Conservation (phyloP, 2,329 filamentous ascomycete genomes). For the Monosporascus sp. region DNA sequence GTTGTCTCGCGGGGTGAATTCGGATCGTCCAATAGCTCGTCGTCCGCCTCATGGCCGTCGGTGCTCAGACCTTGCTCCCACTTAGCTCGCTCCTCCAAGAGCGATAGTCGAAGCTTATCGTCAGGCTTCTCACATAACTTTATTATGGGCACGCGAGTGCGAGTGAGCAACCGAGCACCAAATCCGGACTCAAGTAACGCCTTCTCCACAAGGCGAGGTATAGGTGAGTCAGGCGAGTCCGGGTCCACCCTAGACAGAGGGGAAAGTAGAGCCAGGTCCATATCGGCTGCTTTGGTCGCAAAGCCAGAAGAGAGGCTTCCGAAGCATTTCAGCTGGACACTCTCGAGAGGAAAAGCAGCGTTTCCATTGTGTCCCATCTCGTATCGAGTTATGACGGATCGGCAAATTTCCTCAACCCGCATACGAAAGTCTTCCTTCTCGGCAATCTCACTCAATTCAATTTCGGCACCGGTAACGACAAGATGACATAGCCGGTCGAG, state of each 20-base stretch:
- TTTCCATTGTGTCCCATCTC: constrained; percentile 38
- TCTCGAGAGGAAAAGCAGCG: constrained; percentile 43
- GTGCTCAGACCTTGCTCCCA: constrained; percentile 59
- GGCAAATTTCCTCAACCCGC: constrained; percentile 60
- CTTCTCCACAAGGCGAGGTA: constrained; percentile 72
- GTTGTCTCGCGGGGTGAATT: constrained; percentile 5
- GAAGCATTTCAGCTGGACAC: constrained; percentile 69
- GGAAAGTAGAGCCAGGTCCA: constrained; percentile 78
- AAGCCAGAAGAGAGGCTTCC: constrained; percentile 82
- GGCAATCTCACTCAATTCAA: constrained; percentile 55
- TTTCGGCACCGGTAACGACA: constrained; percentile 56
- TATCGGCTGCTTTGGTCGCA: constrained; percentile 80
- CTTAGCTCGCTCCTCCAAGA: constrained; percentile 60
- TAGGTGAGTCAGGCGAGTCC: constrained; percentile 50
- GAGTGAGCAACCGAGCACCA: constrained; percentile 70
- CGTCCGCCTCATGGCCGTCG: constrained; percentile 33
- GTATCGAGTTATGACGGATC: constrained; percentile 48
- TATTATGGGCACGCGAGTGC: constrained; percentile 80
- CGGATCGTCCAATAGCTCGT: constrained; percentile 24
- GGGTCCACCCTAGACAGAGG: constrained; percentile 50
- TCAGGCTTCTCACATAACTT: constrained; percentile 74
- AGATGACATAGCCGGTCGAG: constrained; percentile 43
- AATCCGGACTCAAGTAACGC: constrained; percentile 65
- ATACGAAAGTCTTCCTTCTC: constrained; percentile 68
- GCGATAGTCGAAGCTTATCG: constrained; percentile 50